phyloP scores from a whole-genome alignment of 192 early-diverging fungal species.

The Linnemannia hyalina region DNA sequence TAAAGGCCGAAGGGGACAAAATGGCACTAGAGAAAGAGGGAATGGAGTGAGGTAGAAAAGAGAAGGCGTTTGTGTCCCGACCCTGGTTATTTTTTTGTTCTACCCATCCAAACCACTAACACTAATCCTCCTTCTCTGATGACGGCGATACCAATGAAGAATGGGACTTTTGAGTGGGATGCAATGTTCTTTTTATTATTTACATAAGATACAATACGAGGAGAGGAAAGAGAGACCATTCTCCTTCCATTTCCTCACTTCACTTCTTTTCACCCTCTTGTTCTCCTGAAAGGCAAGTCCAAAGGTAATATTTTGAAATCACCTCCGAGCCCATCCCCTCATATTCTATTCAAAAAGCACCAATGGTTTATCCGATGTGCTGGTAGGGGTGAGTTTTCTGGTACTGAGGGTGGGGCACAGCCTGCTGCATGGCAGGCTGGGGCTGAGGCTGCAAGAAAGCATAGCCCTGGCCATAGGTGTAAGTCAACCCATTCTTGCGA shows the following conservation, averaged over 20 bases:
- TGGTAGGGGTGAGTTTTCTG: slow-evolving; percentile 35
- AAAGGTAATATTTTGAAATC: neutral
- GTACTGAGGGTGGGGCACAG: neutral
- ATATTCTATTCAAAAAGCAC: neutral
- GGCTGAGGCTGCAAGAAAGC: slow-evolving; percentile 10
- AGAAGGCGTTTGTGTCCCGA: too few relatives aligned
- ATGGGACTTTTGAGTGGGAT: neutral
- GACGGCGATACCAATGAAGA: neutral
- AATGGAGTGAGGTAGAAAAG: too few relatives aligned
- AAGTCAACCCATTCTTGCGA: slow-evolving; percentile 16
- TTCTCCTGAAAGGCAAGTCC: neutral
- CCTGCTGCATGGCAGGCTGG: neutral
- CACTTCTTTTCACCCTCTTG: neutral
- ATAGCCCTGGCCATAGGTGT: slow-evolving; percentile 28
- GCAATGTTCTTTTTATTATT: neutral
- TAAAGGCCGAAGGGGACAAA: too few relatives aligned
- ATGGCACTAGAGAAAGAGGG: too few relatives aligned
- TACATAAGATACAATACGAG: neutral
- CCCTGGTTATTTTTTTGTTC: too few relatives aligned
- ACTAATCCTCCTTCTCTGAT: neutral
- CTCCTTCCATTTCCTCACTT: neutral
- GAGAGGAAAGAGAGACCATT: neutral
- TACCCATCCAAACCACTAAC: too few relatives aligned
- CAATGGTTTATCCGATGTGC: neutral
- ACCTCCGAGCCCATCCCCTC: neutral